Percentiles rank a stretch among this genome's conserved stretches.
Conservation (phyloP, 495 filamentous ascomycete genomes). For the Bacidia rubella region DNA sequence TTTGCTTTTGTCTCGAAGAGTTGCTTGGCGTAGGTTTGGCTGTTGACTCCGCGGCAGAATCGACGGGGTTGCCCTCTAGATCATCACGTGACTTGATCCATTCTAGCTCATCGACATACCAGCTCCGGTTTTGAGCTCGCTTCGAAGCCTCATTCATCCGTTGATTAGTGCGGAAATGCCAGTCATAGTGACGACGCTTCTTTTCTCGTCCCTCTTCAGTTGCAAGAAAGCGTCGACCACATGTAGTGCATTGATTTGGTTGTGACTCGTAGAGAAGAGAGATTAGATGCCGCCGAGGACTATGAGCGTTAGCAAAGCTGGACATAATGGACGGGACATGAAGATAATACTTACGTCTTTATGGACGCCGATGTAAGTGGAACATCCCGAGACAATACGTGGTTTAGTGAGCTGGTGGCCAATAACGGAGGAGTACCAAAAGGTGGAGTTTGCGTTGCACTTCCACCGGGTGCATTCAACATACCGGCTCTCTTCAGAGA, state of each 20-base stretch:
- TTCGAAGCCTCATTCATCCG: conserved; percentile 70
- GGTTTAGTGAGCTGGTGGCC: conserved; percentile 7
- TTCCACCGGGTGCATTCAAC: conserved; percentile 27
- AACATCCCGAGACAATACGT: conserved; percentile 37
- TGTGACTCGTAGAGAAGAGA: conserved; percentile 60
- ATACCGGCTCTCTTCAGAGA: conserved; percentile 35
- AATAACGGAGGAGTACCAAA: conserved; percentile 21
- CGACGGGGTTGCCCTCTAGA: conserved; percentile 36
- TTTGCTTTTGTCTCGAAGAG: conserved; percentile 33
- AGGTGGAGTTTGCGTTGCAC: conserved; percentile 7
- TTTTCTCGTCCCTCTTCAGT: conserved; percentile 65
- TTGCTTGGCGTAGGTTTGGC: conserved; percentile 25
- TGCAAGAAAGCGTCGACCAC: conserved; percentile 70
- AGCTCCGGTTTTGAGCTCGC: conserved; percentile 75
- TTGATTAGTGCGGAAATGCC: conserved; percentile 92
- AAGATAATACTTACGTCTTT: conserved; percentile 50
- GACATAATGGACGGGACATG: neutral
- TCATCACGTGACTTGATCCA: conserved; percentile 77
- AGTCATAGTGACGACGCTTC: conserved; percentile 91
- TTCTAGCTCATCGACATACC: conserved; percentile 87
- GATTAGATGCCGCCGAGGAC: conserved; percentile 61
- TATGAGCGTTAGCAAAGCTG: conserved; percentile 28
- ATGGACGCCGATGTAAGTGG: conserved; percentile 59
- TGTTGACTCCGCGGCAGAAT: conserved; percentile 28
- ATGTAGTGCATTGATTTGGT: conserved; percentile 78